phyloP scores from a whole-genome alignment of 2,329 filamentous ascomycete species.

The Pseudogymnoascus sp. region DNA sequence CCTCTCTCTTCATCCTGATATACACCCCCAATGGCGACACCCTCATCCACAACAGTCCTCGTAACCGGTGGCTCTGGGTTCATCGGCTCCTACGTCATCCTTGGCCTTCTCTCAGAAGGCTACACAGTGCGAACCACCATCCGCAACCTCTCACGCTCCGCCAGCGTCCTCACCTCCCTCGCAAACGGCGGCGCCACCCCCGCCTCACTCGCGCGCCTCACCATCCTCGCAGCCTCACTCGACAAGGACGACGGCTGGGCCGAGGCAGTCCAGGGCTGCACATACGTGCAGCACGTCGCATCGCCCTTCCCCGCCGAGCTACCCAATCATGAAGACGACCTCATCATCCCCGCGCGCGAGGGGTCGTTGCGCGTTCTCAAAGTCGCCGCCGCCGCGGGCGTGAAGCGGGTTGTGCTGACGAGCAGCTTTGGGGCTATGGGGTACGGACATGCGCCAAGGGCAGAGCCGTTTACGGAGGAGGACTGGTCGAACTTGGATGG shows the following conservation, averaged over 20 bases:
- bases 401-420: constrained; percentile 21
- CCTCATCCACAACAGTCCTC: constrained; percentile 18
- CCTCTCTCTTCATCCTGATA: neutral
- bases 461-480: constrained; percentile 26
- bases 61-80: constrained; percentile 29
- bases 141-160: constrained; percentile 19
- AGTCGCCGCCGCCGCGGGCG: constrained; percentile 23
- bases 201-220: constrained; percentile 15
- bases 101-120: constrained; percentile 22
- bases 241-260: constrained; percentile 25
- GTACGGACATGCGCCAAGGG: constrained; percentile 20
- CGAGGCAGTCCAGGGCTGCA: constrained; percentile 24
- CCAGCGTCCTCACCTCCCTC: constrained; percentile 21
- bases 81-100: constrained; percentile 25
- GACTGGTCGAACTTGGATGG: constrained; percentile 25
- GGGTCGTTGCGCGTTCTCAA: constrained; percentile 27
- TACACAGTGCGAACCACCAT: constrained; percentile 27
- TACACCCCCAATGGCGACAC: neutral
- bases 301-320: constrained; percentile 22
- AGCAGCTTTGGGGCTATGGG: constrained; percentile 15
- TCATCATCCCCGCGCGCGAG: constrained; percentile 29
- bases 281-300: constrained; percentile 27
- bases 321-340: constrained; percentile 28
- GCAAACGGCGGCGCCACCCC: constrained; percentile 17
- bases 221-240: constrained; percentile 25